Conservation (phyloP, 345 rosid genomes). For the Excoecaria agallocha region DNA sequence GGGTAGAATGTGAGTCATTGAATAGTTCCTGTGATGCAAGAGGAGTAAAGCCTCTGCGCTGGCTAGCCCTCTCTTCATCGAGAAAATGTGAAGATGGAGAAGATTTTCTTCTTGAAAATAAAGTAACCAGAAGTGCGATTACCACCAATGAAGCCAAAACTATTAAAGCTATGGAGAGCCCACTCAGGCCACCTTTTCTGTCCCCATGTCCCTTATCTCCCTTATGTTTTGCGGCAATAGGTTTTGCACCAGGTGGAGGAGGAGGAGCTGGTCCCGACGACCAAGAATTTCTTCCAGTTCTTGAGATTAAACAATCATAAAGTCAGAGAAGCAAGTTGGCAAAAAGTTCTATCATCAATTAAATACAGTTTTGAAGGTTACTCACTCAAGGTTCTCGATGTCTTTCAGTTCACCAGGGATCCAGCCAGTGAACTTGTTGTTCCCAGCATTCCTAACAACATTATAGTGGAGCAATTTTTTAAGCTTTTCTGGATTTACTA, state of each 20-base stretch:
- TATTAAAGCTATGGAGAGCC: conserved; percentile 41
- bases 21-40: conserved; percentile 48
- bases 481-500: background rate
- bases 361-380: conserved; percentile 16
- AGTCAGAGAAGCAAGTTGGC: conserved; percentile 19
- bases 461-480: conserved; percentile 2
- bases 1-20: conserved; percentile 29
- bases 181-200: conserved; percentile 32
- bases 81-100: conserved; percentile 62
- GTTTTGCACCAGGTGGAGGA: conserved; percentile 65
- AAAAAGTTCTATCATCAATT: background rate
- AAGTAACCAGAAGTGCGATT: conserved; percentile 36
- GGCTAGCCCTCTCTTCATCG: conserved; percentile 69
- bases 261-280: conserved; percentile 68
- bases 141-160: conserved; percentile 49
- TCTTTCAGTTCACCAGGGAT: conserved; percentile 65
- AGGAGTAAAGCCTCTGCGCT: conserved; percentile 42
- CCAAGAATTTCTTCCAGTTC: conserved; percentile 89
- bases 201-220: conserved; percentile 3
- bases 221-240: background rate
- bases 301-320: conserved; percentile 25
- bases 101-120: conserved; percentile 39
- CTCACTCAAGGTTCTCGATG: conserved; percentile 63
- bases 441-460: conserved; percentile 59
- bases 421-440: conserved; percentile 89